A percentile compares a stretch with the other conserved stretches of the same genome.
Evolutionary conservation across 192 early-diverging fungal genomes (phyloP).

Genomic region (Coemansia sp.): DNA sequence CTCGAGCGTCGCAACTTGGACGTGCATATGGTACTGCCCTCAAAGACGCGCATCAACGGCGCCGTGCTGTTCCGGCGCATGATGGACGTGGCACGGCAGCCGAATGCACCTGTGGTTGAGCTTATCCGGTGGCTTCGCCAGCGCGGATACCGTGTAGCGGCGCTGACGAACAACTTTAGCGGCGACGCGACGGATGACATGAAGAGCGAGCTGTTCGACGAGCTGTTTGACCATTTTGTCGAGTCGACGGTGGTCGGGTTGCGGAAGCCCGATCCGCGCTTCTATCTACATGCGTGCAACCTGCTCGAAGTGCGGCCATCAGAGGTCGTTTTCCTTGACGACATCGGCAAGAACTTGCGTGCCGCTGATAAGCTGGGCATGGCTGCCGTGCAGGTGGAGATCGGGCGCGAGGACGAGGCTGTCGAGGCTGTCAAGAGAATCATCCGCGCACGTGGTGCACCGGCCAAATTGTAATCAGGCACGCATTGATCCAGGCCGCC

Average conservation of each 20-base stretch:
- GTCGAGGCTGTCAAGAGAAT: constrained; percentile 24
- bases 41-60: constrained; percentile 20
- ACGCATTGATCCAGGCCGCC: too few relatives aligned
- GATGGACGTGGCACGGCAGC: constrained; percentile 29
- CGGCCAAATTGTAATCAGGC: neutral
- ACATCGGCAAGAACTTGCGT: constrained; percentile 75
- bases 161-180: constrained; percentile 84
- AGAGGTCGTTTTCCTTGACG: constrained; percentile 79
- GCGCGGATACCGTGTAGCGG: constrained; percentile 65
- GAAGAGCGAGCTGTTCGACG: constrained; percentile 30
- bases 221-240: constrained; percentile 70
- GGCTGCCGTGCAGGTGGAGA: constrained; percentile 60
- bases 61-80: constrained; percentile 30
- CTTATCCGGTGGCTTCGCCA: constrained; percentile 35
- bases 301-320: constrained; percentile 61
- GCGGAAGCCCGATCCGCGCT: constrained; percentile 77
- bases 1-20: constrained; percentile 27
- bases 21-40: constrained; percentile 25
- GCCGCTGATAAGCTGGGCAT: constrained; percentile 70
- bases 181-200: constrained; percentile 17
- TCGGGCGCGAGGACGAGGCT: constrained; percentile 32
- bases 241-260: constrained; percentile 74
- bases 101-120: constrained; percentile 24
- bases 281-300: constrained; percentile 74
- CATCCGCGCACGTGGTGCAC: constrained; percentile 14